Conservation (phyloP, 805 yeast species). For the Yarrowia sp. region DNA sequence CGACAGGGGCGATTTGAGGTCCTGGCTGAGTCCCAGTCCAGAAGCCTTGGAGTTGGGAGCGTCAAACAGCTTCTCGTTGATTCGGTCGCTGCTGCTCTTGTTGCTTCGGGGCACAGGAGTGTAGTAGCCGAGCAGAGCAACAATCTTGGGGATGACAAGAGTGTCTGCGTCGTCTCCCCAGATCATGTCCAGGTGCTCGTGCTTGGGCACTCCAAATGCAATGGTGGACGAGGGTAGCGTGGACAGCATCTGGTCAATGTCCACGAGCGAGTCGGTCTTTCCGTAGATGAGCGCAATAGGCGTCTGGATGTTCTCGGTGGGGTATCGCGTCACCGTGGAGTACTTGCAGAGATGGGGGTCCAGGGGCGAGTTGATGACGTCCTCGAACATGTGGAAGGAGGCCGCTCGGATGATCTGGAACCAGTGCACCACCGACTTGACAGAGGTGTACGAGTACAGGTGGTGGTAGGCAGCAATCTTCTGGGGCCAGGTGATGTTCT, state of each 20-base stretch:
- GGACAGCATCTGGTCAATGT: constrained; percentile 67
- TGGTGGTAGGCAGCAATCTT: constrained; percentile 81
- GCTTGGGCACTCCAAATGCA: constrained; percentile 51
- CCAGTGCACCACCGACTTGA: constrained; percentile 94
- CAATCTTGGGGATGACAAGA: constrained; percentile 33
- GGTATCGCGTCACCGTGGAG: constrained; percentile 57
- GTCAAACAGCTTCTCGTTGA: neutral
- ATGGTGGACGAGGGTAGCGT: constrained; percentile 56
- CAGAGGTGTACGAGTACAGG: constrained; percentile 86
- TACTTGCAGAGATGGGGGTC: constrained; percentile 40
- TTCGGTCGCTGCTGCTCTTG: neutral
- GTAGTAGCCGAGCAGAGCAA: constrained; percentile 25
- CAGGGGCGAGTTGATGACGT: constrained; percentile 38
- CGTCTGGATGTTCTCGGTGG: constrained; percentile 61
- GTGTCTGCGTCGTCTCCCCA: constrained; percentile 73
- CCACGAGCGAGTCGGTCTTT: constrained; percentile 76
- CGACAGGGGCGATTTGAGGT: constrained; percentile 9
- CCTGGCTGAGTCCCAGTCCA: neutral
- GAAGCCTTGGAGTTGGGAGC: neutral
- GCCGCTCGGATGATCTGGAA: constrained; percentile 79
- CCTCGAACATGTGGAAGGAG: constrained; percentile 88
- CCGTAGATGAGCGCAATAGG: constrained; percentile 85
- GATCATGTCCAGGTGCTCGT: constrained; percentile 86
- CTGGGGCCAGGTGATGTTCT: constrained; percentile 68
- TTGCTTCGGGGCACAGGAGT: constrained; percentile 5